A percentile compares a stretch with the other conserved stretches of the same genome.
These are phyloP conservation scores for Teunomyces aglyptinius DNA, from an alignment of 805 yeast genomes.

Conservation along the genomic window DNA sequence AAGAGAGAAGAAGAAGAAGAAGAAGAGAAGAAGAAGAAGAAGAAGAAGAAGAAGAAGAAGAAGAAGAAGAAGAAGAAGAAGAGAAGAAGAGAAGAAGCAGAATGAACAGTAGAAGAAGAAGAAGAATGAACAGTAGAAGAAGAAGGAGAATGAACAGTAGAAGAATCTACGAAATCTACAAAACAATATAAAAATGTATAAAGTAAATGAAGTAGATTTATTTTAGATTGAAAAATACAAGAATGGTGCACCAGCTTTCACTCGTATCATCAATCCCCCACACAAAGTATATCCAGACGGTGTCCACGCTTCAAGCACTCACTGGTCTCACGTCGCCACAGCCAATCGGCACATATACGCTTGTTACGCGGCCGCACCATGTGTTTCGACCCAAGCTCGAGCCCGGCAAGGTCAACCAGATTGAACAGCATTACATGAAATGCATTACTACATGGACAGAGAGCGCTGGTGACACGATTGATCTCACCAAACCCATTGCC, in stretches of 20 bases:
- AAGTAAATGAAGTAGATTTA: no score
- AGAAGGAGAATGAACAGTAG: no score
- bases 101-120: no score
- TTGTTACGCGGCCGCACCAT: conserved; percentile 48
- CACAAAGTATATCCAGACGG: conserved; percentile 39
- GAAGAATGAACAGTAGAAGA: no score
- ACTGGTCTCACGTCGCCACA: conserved; percentile 50
- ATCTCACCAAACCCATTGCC: conserved; percentile 26
- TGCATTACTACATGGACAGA: conserved; percentile 50
- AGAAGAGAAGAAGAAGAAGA: no score
- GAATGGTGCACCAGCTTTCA: conserved; percentile 57
- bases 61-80: no score
- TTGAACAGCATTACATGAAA: conserved; percentile 53
- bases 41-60: no score
- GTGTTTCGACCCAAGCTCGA: conserved; percentile 52
- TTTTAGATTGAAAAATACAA: not conserved
- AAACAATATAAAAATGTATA: no score
- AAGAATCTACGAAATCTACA: no score
- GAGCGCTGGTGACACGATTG: conserved; percentile 13
- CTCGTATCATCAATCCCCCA: conserved; percentile 46
- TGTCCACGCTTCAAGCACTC: conserved; percentile 49
- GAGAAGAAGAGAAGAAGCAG: no score
- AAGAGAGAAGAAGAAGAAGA: not conserved
- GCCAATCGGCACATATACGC: conserved; percentile 46
- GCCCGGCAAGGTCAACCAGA: conserved; percentile 57